These are phyloP conservation scores for Cladosporium velox DNA, from an alignment of 2,329 filamentous ascomycete species.

Conservation along the genomic window DNA sequence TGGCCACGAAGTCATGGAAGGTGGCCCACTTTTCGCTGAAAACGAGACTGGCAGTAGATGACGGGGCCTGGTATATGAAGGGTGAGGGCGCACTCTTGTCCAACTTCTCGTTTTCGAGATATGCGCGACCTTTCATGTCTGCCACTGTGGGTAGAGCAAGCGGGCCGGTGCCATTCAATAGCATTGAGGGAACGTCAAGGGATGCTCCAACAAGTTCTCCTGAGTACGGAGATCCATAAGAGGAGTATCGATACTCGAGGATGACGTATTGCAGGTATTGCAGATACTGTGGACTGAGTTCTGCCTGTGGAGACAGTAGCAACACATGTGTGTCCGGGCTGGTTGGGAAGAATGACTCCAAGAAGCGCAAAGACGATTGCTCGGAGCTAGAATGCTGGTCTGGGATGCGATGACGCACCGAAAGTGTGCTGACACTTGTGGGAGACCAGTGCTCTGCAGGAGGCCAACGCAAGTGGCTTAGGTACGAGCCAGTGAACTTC, in stretches of 20 bases:
- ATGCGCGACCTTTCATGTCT: constrained; percentile 37
- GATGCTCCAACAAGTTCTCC: constrained; percentile 73
- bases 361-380: constrained; percentile 71
- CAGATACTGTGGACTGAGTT: constrained; percentile 79
- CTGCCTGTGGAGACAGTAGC: constrained; percentile 77
- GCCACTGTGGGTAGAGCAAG: constrained; percentile 52
- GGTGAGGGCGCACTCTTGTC: constrained; percentile 48
- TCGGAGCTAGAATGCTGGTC: constrained; percentile 62
- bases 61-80: constrained; percentile 84
- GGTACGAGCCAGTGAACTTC: constrained; percentile 60
- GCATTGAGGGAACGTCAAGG: constrained; percentile 68
- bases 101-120: constrained; percentile 22
- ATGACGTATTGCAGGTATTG: constrained; percentile 81
- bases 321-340: constrained; percentile 73
- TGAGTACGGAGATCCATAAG: constrained; percentile 47
- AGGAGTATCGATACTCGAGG: constrained; percentile 75
- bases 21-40: constrained; percentile 86
- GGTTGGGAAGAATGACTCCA: constrained; percentile 86
- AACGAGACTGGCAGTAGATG: constrained; percentile 77
- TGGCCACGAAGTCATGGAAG: constrained; percentile 76
- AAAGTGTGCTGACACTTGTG: constrained; percentile 52
- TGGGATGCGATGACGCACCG: constrained; percentile 73
- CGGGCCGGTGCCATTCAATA: constrained; percentile 61
- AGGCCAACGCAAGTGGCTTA: constrained; percentile 70
- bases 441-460: constrained; percentile 53